A percentile compares a stretch with the other conserved stretches of the same genome.
Conservation (phyloP, 225 moss, liverwort and hornwort species). For the Lunularia cruciata region DNA sequence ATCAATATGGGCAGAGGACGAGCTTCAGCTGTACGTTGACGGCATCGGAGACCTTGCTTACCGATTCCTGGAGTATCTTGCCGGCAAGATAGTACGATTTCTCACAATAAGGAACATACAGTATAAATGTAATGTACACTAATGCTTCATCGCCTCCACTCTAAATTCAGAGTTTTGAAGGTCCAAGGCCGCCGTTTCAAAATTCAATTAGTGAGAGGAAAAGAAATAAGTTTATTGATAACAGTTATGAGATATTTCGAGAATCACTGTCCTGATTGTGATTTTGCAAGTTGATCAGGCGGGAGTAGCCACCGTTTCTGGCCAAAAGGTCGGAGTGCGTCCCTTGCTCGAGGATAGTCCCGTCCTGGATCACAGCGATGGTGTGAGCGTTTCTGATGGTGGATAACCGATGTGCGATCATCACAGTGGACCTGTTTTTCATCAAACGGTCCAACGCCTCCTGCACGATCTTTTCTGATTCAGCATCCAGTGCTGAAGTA, state of each 20-base stretch:
- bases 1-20: too few relatives aligned
- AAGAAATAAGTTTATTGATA: neutral
- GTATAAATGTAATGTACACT: neutral
- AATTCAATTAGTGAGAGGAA: neutral
- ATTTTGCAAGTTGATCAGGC: constrained; percentile 45
- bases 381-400: constrained; percentile 39
- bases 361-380: constrained; percentile 48
- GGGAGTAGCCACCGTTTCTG: constrained; percentile 34
- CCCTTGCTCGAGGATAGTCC: constrained; percentile 38
- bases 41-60: too few relatives aligned
- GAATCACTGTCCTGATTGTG: neutral
- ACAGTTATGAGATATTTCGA: neutral
- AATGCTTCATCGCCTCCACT: neutral
- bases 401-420: constrained; percentile 45
- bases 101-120: neutral
- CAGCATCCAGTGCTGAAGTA: constrained; percentile 46
- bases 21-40: too few relatives aligned
- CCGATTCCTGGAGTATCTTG: too few relatives aligned
- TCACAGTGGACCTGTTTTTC: constrained; percentile 39
- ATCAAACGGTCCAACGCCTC: constrained; percentile 45
- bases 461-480: constrained; percentile 48
- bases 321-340: constrained; percentile 34
- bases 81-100: neutral
- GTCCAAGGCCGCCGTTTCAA: neutral
- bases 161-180: neutral